Evolutionary conservation across 768 basidiomycete genomes (phyloP).

Genomic region (Cantharellus anzutake): DNA sequence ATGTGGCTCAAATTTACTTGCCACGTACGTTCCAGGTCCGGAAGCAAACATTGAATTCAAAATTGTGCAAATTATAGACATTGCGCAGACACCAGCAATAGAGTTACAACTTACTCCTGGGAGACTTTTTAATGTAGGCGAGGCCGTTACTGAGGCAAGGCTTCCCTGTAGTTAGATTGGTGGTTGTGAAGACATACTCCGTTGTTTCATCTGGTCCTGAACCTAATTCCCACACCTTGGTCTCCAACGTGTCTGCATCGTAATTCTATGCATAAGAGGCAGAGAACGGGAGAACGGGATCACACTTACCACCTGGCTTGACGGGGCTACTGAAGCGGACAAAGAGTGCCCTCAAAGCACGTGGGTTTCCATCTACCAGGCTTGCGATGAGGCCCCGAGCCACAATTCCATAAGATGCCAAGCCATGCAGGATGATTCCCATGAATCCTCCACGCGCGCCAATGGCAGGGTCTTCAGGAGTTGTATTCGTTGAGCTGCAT

Average conservation of each 20-base stretch:
- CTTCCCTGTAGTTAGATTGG: conserved; percentile 40
- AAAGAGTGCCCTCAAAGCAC: conserved; percentile 45
- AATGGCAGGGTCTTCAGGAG: conserved; percentile 40
- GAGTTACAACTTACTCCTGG: conserved; percentile 25
- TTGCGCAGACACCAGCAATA: too few species aligned
- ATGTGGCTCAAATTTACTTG: neutral
- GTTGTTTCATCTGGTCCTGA: conserved; percentile 36
- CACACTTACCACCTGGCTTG: conserved; percentile 40
- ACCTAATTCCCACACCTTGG: conserved; percentile 60
- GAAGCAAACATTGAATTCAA: neutral
- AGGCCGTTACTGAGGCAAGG: conserved; percentile 34
- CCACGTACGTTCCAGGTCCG: neutral
- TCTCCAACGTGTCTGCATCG: conserved; percentile 44
- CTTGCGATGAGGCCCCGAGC: conserved; percentile 55
- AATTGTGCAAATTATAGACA: too few species aligned
- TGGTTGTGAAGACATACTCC: conserved; percentile 45
- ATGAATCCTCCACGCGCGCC: conserved; percentile 64
- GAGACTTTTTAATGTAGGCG: conserved; percentile 39
- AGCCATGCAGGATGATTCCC: conserved; percentile 69
- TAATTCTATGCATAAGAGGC: neutral
- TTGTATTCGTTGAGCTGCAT: neutral
- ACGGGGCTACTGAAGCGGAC: conserved; percentile 70
- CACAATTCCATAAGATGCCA: conserved; percentile 65
- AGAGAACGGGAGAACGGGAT: neutral
- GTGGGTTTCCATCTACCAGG: conserved; percentile 40